Base-by-base conservation (phyloP, 345 rosid species). In the Schrenkiella parvula region DNA sequence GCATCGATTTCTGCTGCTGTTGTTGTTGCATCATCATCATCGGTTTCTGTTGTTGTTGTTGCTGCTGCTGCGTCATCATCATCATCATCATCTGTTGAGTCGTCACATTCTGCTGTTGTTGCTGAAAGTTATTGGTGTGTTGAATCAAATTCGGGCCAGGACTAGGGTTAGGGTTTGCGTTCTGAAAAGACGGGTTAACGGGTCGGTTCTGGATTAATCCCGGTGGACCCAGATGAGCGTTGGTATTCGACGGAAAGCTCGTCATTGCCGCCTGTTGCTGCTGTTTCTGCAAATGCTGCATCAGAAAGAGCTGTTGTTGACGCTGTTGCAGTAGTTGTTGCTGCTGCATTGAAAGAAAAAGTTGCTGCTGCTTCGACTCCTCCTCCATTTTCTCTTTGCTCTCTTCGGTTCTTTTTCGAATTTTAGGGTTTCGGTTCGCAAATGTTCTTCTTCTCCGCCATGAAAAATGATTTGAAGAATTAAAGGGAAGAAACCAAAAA, bases 251-350 rank as follows among this genome's bases (percentile, higher is more conserved):
- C 1, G 97, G 97, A 57, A 93, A 87, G 41, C 90, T 87, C 22
- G 97, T 79, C 61, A 93, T 91, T 5, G 95, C 87, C 7, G 89
- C 80, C 42, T 87, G 91, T 41, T 85, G 88, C 32, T 86, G 95
- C n/a, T 83, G 90, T 17, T 82, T 79, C 53, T 82, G 90, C 53
- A 74, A 78, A 26, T 70, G 74, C 60, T 76, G 75, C 39, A 85
- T 74, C 41, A 87, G 73, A 43, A 84, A 78, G 3, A 89, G 83
- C 26, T 87, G 98, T 66, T 88, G 96, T 8, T 90, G 91, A 6
- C 88, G 95, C 5, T 83, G 88, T 6, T 84, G 86, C 0, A 87
- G 73, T 1, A 70, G 88, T 0, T 82, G 88, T 6, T 84, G 88
- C 1, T 84, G 83, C 8, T 84, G 82, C 41, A 79, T 78, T 29